Base-by-base conservation (phyloP, 495 filamentous ascomycete genomes). In the Podospora pseudopauciseta region DNA sequence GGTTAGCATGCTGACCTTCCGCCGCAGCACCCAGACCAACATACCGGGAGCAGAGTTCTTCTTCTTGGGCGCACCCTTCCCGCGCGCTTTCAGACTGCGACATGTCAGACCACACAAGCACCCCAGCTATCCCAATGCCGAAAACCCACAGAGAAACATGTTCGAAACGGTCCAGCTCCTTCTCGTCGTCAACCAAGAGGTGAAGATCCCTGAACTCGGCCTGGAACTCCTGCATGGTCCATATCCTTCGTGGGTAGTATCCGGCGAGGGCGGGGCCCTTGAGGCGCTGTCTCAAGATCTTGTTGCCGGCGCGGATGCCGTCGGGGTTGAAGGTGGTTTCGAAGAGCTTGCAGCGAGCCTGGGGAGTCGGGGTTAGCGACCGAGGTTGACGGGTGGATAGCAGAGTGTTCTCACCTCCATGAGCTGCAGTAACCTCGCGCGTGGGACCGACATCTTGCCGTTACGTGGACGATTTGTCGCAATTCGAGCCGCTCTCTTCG, bases 271-370 rank as follows among this genome's bases (percentile, higher is more conserved):
- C 73, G 26, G 92, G 91, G 7, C 95, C 95, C 70, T 85, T 86
- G 32, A 97, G 83, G 67, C 92, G 86, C 76, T 97, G 89, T 71
- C 93, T 90, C 55, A 99, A 83, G 72, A 97, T 82, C 75, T 93
- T 94, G 81, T 92, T 96, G 69, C 95, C 95, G 57, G 90, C 85
- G 70, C 95, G 90, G 65, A 90, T 77, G 68, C 88, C 80, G 30
- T 89, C 82, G 15, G 95, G 95, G 80, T 99, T 99, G 84, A 88
- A 97, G 60, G 91, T 96, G 28, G 89, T 89, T 60, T 87, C 88
- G 84, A 99, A 99, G 78, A 99, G 88, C 77, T 89, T 87, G 83
- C 91, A 96, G 88, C 92, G 92, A 71, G 87, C 86, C 94, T 97
- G 66, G 16, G 61, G 64, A 60, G n/a, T 56, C 18, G 13, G 18